phyloP scores from a whole-genome alignment of 768 basidiomycete species.

The Russula virescens region DNA sequence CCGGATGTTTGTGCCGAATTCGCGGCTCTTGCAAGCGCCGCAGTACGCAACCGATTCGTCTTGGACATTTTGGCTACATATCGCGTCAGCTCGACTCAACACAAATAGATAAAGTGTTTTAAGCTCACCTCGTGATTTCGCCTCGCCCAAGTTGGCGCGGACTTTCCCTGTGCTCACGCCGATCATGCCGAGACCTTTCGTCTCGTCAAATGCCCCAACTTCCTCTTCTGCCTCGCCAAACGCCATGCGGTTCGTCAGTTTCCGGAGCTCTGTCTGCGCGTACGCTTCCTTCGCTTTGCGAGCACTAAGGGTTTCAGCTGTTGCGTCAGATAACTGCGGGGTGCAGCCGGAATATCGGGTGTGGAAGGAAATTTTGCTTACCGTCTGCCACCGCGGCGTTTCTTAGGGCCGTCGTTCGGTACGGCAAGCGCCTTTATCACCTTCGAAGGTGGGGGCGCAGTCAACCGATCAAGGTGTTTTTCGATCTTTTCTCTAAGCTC shows the following conservation, averaged over 20 bases:
- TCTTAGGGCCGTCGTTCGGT: constrained; percentile 93
- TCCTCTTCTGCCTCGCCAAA: constrained; percentile 97
- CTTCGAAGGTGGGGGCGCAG: constrained; percentile 92
- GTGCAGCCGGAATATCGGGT: too few species aligned
- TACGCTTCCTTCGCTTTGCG: constrained; percentile 98
- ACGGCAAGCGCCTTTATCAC: constrained; percentile 89
- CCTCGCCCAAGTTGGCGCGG: constrained; percentile 79
- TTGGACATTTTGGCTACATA: constrained; percentile 88
- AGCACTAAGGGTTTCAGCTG: constrained; percentile 46
- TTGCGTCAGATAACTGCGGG: neutral
- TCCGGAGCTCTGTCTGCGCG: constrained; percentile 92
- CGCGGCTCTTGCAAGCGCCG: constrained; percentile 73
- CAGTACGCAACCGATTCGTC: constrained; percentile 84
- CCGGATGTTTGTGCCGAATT: constrained; percentile 60
- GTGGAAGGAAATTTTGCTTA: constrained; percentile 31
- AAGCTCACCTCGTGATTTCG: constrained; percentile 81
- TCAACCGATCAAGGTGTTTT: constrained; percentile 83
- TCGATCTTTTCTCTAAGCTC: constrained; percentile 83
- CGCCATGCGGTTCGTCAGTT: constrained; percentile 93
- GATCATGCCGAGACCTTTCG: constrained; percentile 98
- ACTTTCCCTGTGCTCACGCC: constrained; percentile 84
- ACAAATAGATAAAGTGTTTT: constrained; percentile 26
- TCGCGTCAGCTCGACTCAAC: constrained; percentile 8
- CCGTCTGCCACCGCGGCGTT: constrained; percentile 94
- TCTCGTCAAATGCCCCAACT: constrained; percentile 93